Evolutionary conservation across 495 filamentous ascomycete species (phyloP), one percentile per base, ranked within the genome.

Genomic region (Hypoxylon trugodes): DNA sequence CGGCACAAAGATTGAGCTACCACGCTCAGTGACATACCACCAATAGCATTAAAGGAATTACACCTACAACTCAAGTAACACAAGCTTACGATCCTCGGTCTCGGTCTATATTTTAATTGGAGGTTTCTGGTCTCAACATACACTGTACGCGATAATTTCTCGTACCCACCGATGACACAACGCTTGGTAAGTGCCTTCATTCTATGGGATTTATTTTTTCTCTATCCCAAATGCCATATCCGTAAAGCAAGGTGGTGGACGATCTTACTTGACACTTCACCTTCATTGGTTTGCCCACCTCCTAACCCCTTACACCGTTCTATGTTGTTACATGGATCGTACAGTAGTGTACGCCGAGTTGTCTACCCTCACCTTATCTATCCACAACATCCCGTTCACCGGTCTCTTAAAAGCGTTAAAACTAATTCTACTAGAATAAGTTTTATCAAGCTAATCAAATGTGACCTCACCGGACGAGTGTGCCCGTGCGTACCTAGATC

Each of bases 401-500:
- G 50, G 62, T 61, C 30, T 56, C 38, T n/a, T n/a, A 3, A 46
- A 48, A 60, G 9, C 28, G 56, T 54, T 38, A 30, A 49, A 43
- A 36, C 48, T 43, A 45, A 28, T 12, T 33, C 47, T 41, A 19
- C 21, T 37, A 18, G 35, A 28, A 50, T n/a, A n/a, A n/a, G n/a
- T n/a, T n/a, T n/a, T n/a, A 58, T 65, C 30, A n/a, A n/a, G 55
- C 24, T 48, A 43, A 48, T 58, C 55, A 48, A n/a, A 51, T 60
- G 45, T 54, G 50, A 55, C 54, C 46, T 52, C 25, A 15, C 49
- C 50, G 45, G 56, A 55, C 37, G 42, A 48, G 28, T 38, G 37
- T 37, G 55, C 38, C 58, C 58, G 52, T 53, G 64, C 47, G 36
- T 50, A 48, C 42, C 46, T 33, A 58, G 64, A 67, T 61, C 64